Conservation (phyloP, 2,329 filamentous ascomycete species). For the Emmonsiellopsis sp. region DNA sequence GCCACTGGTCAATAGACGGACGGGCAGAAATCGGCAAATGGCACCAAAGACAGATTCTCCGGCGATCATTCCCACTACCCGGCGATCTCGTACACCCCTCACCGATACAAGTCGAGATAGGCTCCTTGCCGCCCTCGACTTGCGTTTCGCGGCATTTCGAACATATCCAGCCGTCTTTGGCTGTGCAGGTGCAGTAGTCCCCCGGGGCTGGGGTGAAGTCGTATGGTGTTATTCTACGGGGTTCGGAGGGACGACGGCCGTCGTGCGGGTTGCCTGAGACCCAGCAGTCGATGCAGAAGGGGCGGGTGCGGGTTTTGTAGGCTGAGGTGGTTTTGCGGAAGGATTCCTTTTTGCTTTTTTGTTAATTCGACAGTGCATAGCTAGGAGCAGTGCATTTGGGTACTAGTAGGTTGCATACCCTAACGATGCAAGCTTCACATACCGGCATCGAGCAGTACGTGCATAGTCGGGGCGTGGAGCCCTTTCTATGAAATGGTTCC, state of each 20-base stretch:
- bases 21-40: conserved; percentile 12
- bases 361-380: too few species aligned
- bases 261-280: conserved; percentile 16
- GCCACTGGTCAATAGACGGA: conserved; percentile 3
- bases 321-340: conserved; percentile 19
- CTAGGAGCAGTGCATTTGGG: too few species aligned
- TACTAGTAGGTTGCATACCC: conserved; percentile 3
- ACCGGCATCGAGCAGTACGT: conserved; percentile 22
- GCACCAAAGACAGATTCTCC: conserved; percentile 26
- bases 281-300: conserved; percentile 23
- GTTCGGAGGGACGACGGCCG: conserved; percentile 12
- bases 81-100: conserved; percentile 14
- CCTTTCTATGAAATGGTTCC: conserved; percentile 18
- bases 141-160: conserved; percentile 20
- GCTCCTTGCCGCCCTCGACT: conserved; percentile 14
- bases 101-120: conserved; percentile 16
- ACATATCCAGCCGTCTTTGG: conserved; percentile 21
- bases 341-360: conserved; percentile 12
- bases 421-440: conserved; percentile 23
- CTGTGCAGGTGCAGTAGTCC: conserved; percentile 20
- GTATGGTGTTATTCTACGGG: conserved; percentile 8
- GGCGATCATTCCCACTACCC: conserved; percentile 17
- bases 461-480: conserved; percentile 15
- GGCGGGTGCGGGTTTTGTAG: conserved; percentile 21
- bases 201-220: conserved; percentile 8